Evolutionary conservation across 208 protist species (phyloP), one percentile per base, ranked within the genome.

Genomic region (Angomonas desouzai): DNA sequence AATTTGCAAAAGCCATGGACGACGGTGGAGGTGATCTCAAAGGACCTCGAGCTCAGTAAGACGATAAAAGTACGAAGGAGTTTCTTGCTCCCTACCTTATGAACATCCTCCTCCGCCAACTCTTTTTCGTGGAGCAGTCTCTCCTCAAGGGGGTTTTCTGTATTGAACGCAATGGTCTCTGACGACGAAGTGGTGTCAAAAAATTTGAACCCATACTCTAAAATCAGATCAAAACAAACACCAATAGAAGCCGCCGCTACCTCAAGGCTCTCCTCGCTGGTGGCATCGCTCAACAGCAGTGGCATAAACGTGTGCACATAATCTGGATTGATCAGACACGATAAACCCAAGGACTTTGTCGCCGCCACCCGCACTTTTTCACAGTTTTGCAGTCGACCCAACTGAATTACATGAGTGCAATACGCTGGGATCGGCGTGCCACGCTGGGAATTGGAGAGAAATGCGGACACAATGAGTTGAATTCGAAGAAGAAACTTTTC

Each of bases 251-350:
- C 76, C 28, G 87, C 40, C 28, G 90, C 67, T 4, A 93, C 79
- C 11, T 73, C 40, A 1, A 59, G 49, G n/a, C 6, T 45, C 48
- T 55, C 1, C 11, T 57, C 43, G 11, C 34, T 11, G 22, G 48
- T 79, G 3, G 90, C 76, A 61, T 93, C 85, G 34, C 64, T 72
- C 9, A 93, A 49, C 58, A 96, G 84, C 22, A 93, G 72, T 10
- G 90, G 90, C 75, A 96, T 82, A 70, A 96, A 96, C 38, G 90
- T 96, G 72, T 96, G 90, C 33, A 96, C 90, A 27, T 78, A 79
- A 36, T 92, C 85, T 7, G 90, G 84, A 59, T 79, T 85, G 38
- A 96, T 87, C 22, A 96, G 79, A 72, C 90, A 96, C 68, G 87
- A 85, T 49, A 96, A 57, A 9, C 83, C 82, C 0, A 96, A 72